Evolutionary conservation across 176 grass and related monocot species (phyloP), one percentile per base, ranked within the genome.

Genomic region (Musa acuminata): DNA sequence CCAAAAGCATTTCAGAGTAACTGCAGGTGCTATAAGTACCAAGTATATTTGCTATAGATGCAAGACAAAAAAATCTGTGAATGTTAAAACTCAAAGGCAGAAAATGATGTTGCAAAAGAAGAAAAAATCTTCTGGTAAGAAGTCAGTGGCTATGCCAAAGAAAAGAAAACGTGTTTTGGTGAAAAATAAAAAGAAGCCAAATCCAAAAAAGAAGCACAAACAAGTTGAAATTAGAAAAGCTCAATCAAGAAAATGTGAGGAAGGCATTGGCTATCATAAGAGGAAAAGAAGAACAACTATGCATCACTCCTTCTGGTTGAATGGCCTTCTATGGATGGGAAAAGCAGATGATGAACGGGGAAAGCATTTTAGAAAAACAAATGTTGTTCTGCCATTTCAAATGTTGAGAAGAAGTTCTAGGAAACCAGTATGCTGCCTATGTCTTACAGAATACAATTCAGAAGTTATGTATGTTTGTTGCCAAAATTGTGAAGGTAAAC

Each of bases 1-100:
- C 82, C 84, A 72, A 77, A 99, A 84, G 72, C 96, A 99, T 91
- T 94, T 94, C 78, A 99, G 84, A 71, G 78, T 95, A 70, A 84
- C 96, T 72, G 91, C 71, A 84, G 84, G 83, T 86, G 84, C 80
- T 67, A 20, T 54, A 23, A 51, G 72, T 84, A 35, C 80, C 11
- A 58, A 86, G 81, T 99, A 89, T 69, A 88, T 84, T 72, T 99
- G 96, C 76, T 80, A 83, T 75, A 87, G 89, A 87, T 99, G 96
- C 83, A 86, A 89, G 48, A 79, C 72, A 75, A 87, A 89, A 83
- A 72, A 73, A 74, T 60, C 78, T 20, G 62, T 78, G 70, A 85
- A 82, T 55, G 50, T 65, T 65, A 82, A 78, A 51, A 82, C 84
- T 73, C 10, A 92, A 62, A 83, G 78, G 82, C 78, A 84, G 75